Base-by-base conservation (phyloP, 2,329 filamentous ascomycete species). In the Botryotinia narcissicola region DNA sequence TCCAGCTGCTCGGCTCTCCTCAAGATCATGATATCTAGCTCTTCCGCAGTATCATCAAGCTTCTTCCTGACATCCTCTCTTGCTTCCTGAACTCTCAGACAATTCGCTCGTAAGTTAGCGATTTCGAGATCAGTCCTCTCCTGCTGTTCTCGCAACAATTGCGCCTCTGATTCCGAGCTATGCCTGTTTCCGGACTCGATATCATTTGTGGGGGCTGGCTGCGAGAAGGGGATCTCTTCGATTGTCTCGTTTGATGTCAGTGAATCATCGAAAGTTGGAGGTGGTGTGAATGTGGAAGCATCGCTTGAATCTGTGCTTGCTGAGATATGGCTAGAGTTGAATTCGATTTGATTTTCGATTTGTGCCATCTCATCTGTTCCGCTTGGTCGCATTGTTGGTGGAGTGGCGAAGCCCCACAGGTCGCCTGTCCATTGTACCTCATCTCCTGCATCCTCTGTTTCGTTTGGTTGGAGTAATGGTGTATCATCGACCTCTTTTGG, bases 401-500 rank as follows among this genome's bases (percentile, higher is more conserved):
- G n/a, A 29, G 51, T 57, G 51, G n/a, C n/a, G 51, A 57, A 57
- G 14, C n/a, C n/a, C 51, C 51, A 57, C 1, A 16, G 14, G 3
- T 57, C n/a, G 14, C 14, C 3, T 1, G 3, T 4, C n/a, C 6
- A 29, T 18, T 4, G 14, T 57, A 4, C 1, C 9, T 7, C 14
- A 29, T 57, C n/a, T 0, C 8, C 14, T 29, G 6, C 14, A 8
- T 29, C 14, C 4, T 57, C 25, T 54, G 12, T 54, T 16, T 54
- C 48, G 25, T n/a, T 54, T 14, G 48, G 25, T 7, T n/a, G 48
- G 12, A 14, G 12, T 16, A 12, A n/a, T 54, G 48, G 5, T 54
- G 5, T 7, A n/a, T 54, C 10, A 14, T n/a, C 2, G 8, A 46
- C 44, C 18, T 46, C 22, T 51, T 6, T 12, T 54, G 48, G 5